A percentile compares a stretch with the other conserved stretches of the same genome.
Evolutionary conservation across 257 asterid genomes (phyloP).

Genomic region (Mentha longifolia): DNA sequence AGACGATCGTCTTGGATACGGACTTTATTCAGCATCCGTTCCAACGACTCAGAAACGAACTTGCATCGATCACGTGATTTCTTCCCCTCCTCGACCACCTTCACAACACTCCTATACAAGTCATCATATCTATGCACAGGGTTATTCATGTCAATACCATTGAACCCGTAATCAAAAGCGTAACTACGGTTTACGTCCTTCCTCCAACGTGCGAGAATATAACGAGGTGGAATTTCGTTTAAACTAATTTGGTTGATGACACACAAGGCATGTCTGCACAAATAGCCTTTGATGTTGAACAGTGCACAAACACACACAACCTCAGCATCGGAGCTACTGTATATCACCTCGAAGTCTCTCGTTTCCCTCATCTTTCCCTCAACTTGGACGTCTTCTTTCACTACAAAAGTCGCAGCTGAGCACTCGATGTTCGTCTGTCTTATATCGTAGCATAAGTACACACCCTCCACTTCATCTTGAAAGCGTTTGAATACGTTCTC

Average conservation of each 20-base stretch:
- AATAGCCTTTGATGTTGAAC: slow-evolving; percentile 62
- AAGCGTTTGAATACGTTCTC: slow-evolving; percentile 41
- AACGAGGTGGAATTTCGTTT: slow-evolving; percentile 67
- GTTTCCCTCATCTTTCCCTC: slow-evolving; percentile 46
- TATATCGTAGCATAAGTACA: slow-evolving; percentile 45
- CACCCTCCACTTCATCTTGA: slow-evolving; percentile 58
- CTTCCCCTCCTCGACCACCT: slow-evolving; percentile 58
- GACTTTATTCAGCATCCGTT: slow-evolving; percentile 48
- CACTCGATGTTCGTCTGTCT: slow-evolving; percentile 46
- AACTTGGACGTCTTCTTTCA: slow-evolving; percentile 47
- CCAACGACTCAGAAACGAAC: slow-evolving; percentile 44
- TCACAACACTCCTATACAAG: slow-evolving; percentile 47
- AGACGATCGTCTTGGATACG: slow-evolving; percentile 37
- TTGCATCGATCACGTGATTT: slow-evolving; percentile 53
- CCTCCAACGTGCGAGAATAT: slow-evolving; percentile 65
- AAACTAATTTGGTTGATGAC: slow-evolving; percentile 53
- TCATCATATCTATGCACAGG: slow-evolving; percentile 59
- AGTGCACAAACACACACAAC: slow-evolving; percentile 51
- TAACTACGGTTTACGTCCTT: slow-evolving; percentile 50
- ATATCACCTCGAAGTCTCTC: slow-evolving; percentile 53
- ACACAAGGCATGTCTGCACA: slow-evolving; percentile 62
- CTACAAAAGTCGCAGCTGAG: slow-evolving; percentile 38
- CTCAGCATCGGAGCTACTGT: slow-evolving; percentile 45
- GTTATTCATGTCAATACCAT: slow-evolving; percentile 52
- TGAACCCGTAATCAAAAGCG: slow-evolving; percentile 34